Conservation (phyloP, 306 rosid species). For the Sindora glabra region DNA sequence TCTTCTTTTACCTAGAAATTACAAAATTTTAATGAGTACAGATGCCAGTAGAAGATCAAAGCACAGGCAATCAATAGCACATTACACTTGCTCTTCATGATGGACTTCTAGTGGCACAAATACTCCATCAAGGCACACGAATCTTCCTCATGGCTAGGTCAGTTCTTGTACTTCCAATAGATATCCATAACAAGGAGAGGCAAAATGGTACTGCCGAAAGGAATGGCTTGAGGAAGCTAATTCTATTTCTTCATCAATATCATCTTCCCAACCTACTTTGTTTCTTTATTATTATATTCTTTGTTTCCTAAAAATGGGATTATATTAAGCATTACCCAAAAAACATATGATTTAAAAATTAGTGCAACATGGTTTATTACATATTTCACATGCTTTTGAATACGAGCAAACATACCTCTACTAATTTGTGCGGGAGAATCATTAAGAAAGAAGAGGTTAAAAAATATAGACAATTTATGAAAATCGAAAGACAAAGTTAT, state of each 20-base stretch:
- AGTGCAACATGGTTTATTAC: neutral
- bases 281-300: no score
- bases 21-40: no score
- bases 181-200: slow-evolving; percentile 87
- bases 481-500: neutral
- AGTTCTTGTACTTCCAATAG: slow-evolving; percentile 89
- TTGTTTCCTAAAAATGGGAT: neutral
- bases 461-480: neutral
- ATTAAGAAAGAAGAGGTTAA: slow-evolving; percentile 1
- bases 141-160: slow-evolving; percentile 64
- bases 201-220: slow-evolving; percentile 90
- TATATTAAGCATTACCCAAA: neutral
- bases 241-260: no score
- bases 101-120: slow-evolving; percentile 92
- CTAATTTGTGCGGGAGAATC: neutral
- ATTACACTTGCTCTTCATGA: slow-evolving; percentile 98
- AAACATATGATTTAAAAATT: neutral
- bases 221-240: slow-evolving; percentile 88
- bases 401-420: neutral
- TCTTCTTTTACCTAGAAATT: no score
- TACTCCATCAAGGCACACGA: slow-evolving; percentile 72
- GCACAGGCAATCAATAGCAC: slow-evolving; percentile 90
- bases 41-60: slow-evolving; percentile 79
- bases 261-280: no score
- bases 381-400: no score